Base-by-base conservation (phyloP, 805 yeast species). In the Ogataea neopini region DNA sequence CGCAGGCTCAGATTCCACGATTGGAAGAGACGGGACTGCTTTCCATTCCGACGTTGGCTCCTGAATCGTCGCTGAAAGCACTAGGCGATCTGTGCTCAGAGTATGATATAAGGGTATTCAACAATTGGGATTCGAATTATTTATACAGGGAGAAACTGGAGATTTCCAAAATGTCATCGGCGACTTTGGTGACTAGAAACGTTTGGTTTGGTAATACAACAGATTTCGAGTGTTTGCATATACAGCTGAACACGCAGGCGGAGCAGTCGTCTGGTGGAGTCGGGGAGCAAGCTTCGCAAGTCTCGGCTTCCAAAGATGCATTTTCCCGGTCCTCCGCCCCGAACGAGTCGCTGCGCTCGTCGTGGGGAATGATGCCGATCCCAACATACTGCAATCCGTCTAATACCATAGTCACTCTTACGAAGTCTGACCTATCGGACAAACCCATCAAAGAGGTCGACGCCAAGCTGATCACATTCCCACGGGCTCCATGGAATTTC, bases 151-250 rank as follows among this genome's bases (percentile, higher is more conserved):
- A 91, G 63, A 81, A 86, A 50, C 71, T 86, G n/a, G 97, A 91
- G 63, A 84, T 89, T 43, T 73, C 89, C 1, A 80, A 79, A 60
- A 86, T 91, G 91, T 84, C 96, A 1, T 74, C 88, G 8, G 95
- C 96, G 0, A 78, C 94, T 0, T 76, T 72, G 10, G 69, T 88
- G 1, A 38, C 54, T 3, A 47, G 64, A 6, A 72, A 78, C 41
- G 77, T 90, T 5, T 91, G 92, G 91, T 74, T 85, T 43, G 98
- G 98, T 2, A 92, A 91, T 60, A 70, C 82, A 1, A 80, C 87
- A 54, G 96, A 91, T 63, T 80, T 73, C 60, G 83, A 81, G 54
- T 66, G 69, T 48, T 52, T 67, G 37, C 66, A 66, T 44, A 63
- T 64, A 6, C 64, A 61, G 37, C 43, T 58, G 13, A 60, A 57